These are phyloP conservation scores for Aspergillus egyptiacus DNA, from an alignment of 495 filamentous ascomycete species.

Conservation along the genomic window DNA sequence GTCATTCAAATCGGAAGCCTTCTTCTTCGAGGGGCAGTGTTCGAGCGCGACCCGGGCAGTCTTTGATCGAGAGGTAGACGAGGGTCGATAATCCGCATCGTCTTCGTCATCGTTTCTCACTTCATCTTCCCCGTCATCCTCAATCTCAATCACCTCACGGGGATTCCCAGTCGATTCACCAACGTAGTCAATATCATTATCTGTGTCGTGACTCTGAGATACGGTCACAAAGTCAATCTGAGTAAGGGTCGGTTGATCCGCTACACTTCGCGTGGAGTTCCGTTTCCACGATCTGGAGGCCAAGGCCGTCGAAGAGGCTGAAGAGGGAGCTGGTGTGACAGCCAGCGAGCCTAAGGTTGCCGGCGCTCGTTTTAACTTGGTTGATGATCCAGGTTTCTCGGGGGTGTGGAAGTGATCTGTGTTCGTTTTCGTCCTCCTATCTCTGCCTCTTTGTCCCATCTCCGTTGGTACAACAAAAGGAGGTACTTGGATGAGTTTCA, in stretches of 20 bases:
- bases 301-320: constrained; percentile 8
- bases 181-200: constrained; percentile 34
- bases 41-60: constrained; percentile 20
- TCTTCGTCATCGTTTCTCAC: constrained; percentile 19
- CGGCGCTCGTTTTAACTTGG: constrained; percentile 17
- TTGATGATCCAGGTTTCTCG: constrained; percentile 19
- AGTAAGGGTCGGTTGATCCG: constrained; percentile 37
- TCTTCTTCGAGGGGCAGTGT: constrained; percentile 12
- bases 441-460: constrained; percentile 29
- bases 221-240: constrained; percentile 40
- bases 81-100: constrained; percentile 22
- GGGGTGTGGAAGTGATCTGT: constrained; percentile 25
- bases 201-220: constrained; percentile 17
- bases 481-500: not conserved
- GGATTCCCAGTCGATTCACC: not conserved
- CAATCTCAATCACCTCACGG: constrained; percentile 23
- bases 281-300: constrained; percentile 22
- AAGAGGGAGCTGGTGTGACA: constrained; percentile 16
- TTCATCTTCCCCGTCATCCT: constrained; percentile 25
- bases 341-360: constrained; percentile 8
- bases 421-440: constrained; percentile 15
- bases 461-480: constrained; percentile 19
- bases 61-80: constrained; percentile 13
- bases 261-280: constrained; percentile 15
- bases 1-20: not conserved